Percentiles rank a stretch among this genome's conserved stretches.
phyloP scores from a whole-genome alignment of 2,329 filamentous ascomycete species.

The Malbranchea zuffiana region DNA sequence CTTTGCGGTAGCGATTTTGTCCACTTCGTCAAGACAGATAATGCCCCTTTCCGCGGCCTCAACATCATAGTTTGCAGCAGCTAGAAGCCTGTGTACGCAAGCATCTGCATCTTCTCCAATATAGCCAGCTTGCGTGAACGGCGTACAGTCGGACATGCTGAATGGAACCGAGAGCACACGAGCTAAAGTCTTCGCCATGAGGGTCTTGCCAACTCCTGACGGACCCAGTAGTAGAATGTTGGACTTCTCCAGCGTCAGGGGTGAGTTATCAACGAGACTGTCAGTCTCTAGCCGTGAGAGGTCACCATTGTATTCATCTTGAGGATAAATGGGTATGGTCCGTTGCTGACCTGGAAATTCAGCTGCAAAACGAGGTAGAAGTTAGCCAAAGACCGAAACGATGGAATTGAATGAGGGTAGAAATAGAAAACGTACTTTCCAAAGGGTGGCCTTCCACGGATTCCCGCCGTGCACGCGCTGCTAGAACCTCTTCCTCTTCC shows the following conservation, averaged over 20 bases:
- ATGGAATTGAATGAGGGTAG: constrained; percentile 4
- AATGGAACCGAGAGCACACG: constrained; percentile 91
- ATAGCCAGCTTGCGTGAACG: constrained; percentile 92
- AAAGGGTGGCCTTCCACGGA: constrained; percentile 60
- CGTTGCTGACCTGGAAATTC: constrained; percentile 53
- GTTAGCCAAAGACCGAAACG: neutral
- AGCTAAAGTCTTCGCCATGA: constrained; percentile 82
- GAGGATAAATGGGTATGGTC: constrained; percentile 34
- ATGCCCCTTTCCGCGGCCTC: constrained; percentile 80
- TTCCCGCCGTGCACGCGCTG: constrained; percentile 61
- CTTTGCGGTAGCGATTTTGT: constrained; percentile 88
- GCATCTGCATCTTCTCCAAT: constrained; percentile 97
- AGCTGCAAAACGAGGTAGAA: constrained; percentile 31
- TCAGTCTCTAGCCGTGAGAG: constrained; percentile 23
- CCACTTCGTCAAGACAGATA: constrained; percentile 90
- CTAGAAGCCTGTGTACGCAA: constrained; percentile 79
- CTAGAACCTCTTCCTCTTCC: constrained; percentile 62
- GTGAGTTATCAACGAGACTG: constrained; percentile 43
- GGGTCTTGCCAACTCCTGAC: constrained; percentile 90
- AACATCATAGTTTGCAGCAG: constrained; percentile 82
- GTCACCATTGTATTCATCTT: constrained; percentile 18
- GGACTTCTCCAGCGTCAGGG: constrained; percentile 82
- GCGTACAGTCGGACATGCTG: constrained; percentile 89
- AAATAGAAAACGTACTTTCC: constrained; percentile 49
- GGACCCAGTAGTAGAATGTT: constrained; percentile 86